Evolutionary conservation across 2,329 filamentous ascomycete species (phyloP).

Genomic region (Neofusicoccum ribis): DNA sequence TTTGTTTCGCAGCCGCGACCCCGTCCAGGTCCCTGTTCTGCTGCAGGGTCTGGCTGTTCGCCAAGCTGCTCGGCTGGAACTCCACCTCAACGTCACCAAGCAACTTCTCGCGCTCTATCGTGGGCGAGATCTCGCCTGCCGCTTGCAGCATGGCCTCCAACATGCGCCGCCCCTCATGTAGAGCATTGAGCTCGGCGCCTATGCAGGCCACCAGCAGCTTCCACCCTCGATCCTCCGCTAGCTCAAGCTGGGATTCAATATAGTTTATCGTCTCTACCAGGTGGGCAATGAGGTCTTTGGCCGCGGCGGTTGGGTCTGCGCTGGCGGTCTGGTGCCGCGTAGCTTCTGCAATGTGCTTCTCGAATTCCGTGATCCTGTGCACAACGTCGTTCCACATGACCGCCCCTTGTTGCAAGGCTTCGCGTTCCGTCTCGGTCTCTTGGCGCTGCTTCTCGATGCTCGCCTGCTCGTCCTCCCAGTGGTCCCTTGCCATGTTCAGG

Average conservation of each 20-base stretch:
- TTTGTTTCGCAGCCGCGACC: neutral
- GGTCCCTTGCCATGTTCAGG: conserved; percentile 67
- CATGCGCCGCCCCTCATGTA: conserved; percentile 60
- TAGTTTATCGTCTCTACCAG: conserved; percentile 59
- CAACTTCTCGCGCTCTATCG: conserved; percentile 11
- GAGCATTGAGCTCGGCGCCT: conserved; percentile 70
- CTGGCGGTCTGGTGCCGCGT: conserved; percentile 44
- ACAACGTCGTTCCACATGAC: conserved; percentile 66
- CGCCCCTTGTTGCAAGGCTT: conserved; percentile 67
- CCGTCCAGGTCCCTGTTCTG: conserved; percentile 12
- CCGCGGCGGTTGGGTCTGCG: conserved; percentile 25
- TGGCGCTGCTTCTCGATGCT: conserved; percentile 57
- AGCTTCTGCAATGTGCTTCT: conserved; percentile 59
- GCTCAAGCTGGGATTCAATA: conserved; percentile 55
- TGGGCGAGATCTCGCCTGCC: conserved; percentile 28
- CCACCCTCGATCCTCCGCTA: conserved; percentile 66
- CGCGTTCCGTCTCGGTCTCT: conserved; percentile 61
- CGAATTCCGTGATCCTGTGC: conserved; percentile 62
- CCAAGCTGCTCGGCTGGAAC: conserved; percentile 19
- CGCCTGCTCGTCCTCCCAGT: conserved; percentile 66
- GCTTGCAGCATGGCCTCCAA: conserved; percentile 41
- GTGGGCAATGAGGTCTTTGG: conserved; percentile 47
- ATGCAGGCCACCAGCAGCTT: conserved; percentile 74
- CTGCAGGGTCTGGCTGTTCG: conserved; percentile 14
- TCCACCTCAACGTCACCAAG: conserved; percentile 18